A percentile compares a stretch with the other conserved stretches of the same genome.
phyloP scores from a whole-genome alignment of 2,329 filamentous ascomycete species.

The Trichoderma asperellum region DNA sequence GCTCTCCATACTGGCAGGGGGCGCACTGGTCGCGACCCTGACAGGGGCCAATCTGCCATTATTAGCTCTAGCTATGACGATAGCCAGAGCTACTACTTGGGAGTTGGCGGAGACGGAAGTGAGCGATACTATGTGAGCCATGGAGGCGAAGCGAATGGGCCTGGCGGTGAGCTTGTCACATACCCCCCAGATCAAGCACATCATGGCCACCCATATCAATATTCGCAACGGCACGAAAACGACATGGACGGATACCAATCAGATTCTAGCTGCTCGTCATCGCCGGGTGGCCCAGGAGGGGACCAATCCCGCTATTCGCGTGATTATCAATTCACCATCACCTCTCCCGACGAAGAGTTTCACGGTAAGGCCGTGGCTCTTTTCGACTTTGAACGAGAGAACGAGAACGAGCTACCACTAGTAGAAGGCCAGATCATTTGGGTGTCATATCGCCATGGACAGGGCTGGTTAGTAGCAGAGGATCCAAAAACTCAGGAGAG shows the following conservation, averaged over 20 bases:
- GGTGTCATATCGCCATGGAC: conserved; percentile 93
- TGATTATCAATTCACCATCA: conserved; percentile 94
- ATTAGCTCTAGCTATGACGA: conserved; percentile 57
- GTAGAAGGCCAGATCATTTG: conserved; percentile 95
- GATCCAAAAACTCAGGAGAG: conserved; percentile 94
- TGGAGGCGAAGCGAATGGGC: conserved; percentile 70
- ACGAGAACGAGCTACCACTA: conserved; percentile 92
- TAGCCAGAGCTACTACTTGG: conserved; percentile 66
- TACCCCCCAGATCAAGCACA: conserved; percentile 69
- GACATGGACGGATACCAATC: conserved; percentile 61
- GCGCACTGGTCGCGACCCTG: conserved; percentile 52
- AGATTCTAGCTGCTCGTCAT: conserved; percentile 63
- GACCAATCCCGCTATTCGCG: conserved; percentile 83
- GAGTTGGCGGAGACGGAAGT: conserved; percentile 69
- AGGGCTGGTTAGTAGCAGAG: conserved; percentile 96
- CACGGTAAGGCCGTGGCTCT: conserved; percentile 94
- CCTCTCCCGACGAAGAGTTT: conserved; percentile 95
- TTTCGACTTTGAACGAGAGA: conserved; percentile 93
- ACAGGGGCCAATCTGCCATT: conserved; percentile 46
- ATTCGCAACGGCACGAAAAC: conserved; percentile 45
- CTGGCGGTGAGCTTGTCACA: conserved; percentile 79
- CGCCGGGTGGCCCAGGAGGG: conserved; percentile 60
- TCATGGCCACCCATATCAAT: conserved; percentile 54
- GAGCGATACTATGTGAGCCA: conserved; percentile 76
- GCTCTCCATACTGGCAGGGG: conserved; percentile 49